These are phyloP conservation scores for Alternaria tenuissima DNA, from an alignment of 2,329 filamentous ascomycete species.

Conservation along the genomic window DNA sequence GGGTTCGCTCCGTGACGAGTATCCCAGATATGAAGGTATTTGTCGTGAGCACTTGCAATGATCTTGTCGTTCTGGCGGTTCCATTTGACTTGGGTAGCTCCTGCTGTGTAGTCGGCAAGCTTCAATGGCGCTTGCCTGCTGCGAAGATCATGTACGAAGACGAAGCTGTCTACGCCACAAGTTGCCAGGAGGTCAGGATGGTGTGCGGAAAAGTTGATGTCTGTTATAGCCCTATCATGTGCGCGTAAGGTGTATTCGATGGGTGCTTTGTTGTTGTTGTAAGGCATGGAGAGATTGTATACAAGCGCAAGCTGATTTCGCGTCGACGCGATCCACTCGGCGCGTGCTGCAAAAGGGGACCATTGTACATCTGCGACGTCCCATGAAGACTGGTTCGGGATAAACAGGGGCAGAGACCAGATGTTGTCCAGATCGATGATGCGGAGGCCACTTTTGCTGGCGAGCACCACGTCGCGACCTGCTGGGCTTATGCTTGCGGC, in stretches of 20 bases:
- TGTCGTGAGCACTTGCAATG: conserved; percentile 89
- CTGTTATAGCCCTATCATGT: conserved; percentile 87
- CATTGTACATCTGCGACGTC: conserved; percentile 95
- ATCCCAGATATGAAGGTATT: conserved; percentile 89
- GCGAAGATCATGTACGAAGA: conserved; percentile 91
- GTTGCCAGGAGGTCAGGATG: conserved; percentile 89
- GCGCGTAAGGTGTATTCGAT: conserved; percentile 90
- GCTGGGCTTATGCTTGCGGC: conserved; percentile 93
- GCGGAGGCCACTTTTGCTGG: conserved; percentile 83
- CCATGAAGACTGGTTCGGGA: conserved; percentile 90
- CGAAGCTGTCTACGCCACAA: conserved; percentile 90
- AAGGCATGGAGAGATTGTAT: conserved; percentile 78
- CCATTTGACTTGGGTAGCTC: conserved; percentile 94
- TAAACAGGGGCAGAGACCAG: conserved; percentile 83
- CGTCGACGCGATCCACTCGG: conserved; percentile 93
- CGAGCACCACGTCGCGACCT: conserved; percentile 87
- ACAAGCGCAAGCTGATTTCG: conserved; percentile 94
- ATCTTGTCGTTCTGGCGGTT: conserved; percentile 88
- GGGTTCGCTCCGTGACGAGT: conserved; percentile 80
- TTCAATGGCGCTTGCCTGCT: conserved; percentile 48
- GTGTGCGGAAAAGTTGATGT: conserved; percentile 95
- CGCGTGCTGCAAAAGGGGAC: conserved; percentile 88
- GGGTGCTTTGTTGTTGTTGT: conserved; percentile 69
- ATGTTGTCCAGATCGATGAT: conserved; percentile 93
- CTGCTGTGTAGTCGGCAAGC: conserved; percentile 92